These are phyloP conservation scores for Boletus subparvulus DNA, from an alignment of 768 basidiomycete species.

Conservation along the genomic window DNA sequence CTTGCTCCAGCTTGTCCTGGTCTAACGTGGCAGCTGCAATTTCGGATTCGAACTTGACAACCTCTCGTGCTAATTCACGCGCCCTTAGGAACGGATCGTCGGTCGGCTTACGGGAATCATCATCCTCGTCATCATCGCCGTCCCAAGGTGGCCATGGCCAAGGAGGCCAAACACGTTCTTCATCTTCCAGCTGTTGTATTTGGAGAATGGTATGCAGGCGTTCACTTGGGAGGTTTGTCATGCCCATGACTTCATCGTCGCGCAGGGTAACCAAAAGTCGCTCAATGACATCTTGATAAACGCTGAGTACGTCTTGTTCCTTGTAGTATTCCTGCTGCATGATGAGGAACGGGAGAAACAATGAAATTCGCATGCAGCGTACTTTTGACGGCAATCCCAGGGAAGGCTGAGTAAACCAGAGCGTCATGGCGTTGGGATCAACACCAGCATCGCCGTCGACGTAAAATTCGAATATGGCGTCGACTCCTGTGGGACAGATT, in stretches of 20 bases:
- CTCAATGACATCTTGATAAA: conserved; percentile 70
- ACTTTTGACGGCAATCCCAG: conserved; percentile 90
- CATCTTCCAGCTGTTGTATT: conserved; percentile 39
- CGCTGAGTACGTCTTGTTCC: conserved; percentile 64
- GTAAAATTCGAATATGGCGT: conserved; percentile 74
- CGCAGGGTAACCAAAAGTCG: conserved; percentile 62
- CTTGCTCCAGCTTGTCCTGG: conserved; percentile 69
- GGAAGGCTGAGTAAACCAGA: conserved; percentile 81
- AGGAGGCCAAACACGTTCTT: conserved; percentile 60
- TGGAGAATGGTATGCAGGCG: conserved; percentile 29
- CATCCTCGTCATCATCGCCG: conserved; percentile 48
- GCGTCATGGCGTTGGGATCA: conserved; percentile 81
- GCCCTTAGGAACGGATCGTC: conserved; percentile 44
- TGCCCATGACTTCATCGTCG: conserved; percentile 37
- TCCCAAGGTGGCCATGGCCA: conserved; percentile 90
- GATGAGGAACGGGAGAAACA: background rate
- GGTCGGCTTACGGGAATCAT: conserved; percentile 37
- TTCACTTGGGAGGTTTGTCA: conserved; percentile 7
- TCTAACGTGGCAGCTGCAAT: conserved; percentile 81
- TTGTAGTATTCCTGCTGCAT: conserved; percentile 79
- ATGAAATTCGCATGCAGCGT: background rate
- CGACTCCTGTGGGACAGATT: conserved; percentile 53
- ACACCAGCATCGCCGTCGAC: conserved; percentile 86
- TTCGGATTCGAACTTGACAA: conserved; percentile 75
- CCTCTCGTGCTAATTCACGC: conserved; percentile 61